These are phyloP conservation scores for Nidularia pulvinata DNA, from an alignment of 768 basidiomycete species.

Conservation along the genomic window DNA sequence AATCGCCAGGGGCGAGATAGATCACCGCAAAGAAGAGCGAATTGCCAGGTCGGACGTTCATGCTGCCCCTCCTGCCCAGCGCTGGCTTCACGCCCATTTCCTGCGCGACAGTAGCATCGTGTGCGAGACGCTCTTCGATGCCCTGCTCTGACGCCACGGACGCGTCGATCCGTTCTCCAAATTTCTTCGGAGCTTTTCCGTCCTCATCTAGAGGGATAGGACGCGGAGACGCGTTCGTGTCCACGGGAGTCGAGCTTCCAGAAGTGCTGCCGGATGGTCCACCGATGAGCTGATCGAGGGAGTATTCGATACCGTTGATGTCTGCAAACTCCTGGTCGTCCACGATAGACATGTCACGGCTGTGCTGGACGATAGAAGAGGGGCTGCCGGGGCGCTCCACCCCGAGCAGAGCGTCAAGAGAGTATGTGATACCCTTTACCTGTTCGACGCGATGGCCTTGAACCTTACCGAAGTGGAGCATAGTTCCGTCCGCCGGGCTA, in stretches of 20 bases:
- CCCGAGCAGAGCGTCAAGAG: constrained; percentile 91
- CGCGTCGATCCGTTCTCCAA: constrained; percentile 72
- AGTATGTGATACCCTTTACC: constrained; percentile 98
- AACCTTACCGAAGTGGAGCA: constrained; percentile 92
- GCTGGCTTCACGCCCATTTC: constrained; percentile 58
- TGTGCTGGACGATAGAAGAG: constrained; percentile 34
- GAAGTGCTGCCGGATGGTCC: constrained; percentile 38
- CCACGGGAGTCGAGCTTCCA: constrained; percentile 31
- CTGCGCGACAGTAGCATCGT: constrained; percentile 70
- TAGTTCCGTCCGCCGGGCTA: constrained; percentile 91
- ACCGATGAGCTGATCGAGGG: constrained; percentile 88
- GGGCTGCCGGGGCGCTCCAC: constrained; percentile 54
- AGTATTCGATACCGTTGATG: constrained; percentile 97
- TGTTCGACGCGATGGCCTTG: constrained; percentile 83
- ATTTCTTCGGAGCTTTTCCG: constrained; percentile 43
- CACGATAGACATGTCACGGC: constrained; percentile 60
- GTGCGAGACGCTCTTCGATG: constrained; percentile 55
- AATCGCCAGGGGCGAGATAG: constrained; percentile 98
- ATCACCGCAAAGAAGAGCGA: constrained; percentile 92
- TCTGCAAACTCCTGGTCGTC: constrained; percentile 92
- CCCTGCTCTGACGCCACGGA: constrained; percentile 59
- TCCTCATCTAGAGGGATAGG: constrained; percentile 9
- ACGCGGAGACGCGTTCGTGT: constrained; percentile 12
- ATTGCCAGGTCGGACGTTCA: constrained; percentile 67
- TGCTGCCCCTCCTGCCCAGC: constrained; percentile 21